These are phyloP conservation scores for Hypoxylon sp. DNA, from an alignment of 2,329 filamentous ascomycete genomes.

Conservation along the genomic window DNA sequence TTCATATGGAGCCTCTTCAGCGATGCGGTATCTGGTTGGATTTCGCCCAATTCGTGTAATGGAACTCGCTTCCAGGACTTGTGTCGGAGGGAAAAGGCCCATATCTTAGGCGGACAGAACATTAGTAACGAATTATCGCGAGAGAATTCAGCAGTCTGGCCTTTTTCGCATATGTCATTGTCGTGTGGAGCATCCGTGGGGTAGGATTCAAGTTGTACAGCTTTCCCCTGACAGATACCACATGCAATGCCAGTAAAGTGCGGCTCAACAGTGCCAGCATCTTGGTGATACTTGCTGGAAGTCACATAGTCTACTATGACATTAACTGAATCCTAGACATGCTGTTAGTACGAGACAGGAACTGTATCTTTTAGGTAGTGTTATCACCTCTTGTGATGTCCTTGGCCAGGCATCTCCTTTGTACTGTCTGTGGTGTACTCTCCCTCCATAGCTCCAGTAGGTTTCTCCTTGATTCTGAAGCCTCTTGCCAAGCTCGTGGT, in stretches of 20 bases:
- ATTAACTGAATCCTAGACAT: constrained; percentile 14
- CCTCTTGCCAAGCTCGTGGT: neutral
- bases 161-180: constrained; percentile 12
- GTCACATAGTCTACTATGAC: constrained; percentile 34
- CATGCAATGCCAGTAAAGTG: constrained; percentile 7
- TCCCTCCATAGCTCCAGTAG: neutral
- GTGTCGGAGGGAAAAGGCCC: constrained; percentile 33
- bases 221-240: constrained; percentile 19
- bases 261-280: neutral
- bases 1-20: constrained; percentile 5
- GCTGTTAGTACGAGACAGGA: constrained; percentile 3
- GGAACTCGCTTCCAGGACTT: constrained; percentile 29
- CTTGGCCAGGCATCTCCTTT: constrained; percentile 7
- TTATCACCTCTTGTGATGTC: neutral
- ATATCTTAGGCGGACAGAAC: constrained; percentile 30
- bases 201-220: constrained; percentile 20
- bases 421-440: neutral
- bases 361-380: neutral
- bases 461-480: neutral
- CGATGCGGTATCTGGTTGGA: neutral
- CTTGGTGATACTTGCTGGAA: constrained; percentile 17
- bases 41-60: constrained; percentile 7
- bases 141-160: neutral
- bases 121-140: constrained; percentile 1
- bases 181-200: constrained; percentile 14